phyloP scores from a whole-genome alignment of 495 filamentous ascomycete species.

The Penicillium goetzii region DNA sequence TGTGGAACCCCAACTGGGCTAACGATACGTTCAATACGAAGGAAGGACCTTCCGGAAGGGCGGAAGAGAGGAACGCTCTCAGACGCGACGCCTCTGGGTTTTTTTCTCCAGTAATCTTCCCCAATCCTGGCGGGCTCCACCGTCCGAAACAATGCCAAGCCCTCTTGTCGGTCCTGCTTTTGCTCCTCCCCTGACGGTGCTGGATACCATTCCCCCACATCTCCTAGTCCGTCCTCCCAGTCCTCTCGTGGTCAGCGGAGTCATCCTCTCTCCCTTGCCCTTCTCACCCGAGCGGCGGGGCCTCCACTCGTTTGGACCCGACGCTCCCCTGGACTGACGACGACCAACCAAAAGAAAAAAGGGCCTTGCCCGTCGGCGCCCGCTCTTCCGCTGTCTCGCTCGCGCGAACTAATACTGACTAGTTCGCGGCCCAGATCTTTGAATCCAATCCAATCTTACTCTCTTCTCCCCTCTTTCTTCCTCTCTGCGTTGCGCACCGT shows the following conservation, averaged over 20 bases:
- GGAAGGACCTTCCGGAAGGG: not conserved
- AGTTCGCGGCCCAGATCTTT: not conserved
- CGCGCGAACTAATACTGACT: conserved; percentile 5
- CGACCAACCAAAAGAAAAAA: not conserved
- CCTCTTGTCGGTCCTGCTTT: not conserved
- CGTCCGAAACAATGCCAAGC: conserved; percentile 40
- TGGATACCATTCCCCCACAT: not conserved
- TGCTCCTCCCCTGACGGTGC: conserved; percentile 3
- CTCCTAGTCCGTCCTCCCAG: not conserved
- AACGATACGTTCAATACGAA: conserved; percentile 19
- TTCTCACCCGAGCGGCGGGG: conserved; percentile 8
- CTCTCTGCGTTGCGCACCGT: conserved; percentile 3
- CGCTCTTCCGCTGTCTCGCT: not conserved
- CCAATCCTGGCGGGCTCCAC: conserved; percentile 27
- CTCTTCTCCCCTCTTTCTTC: not conserved
- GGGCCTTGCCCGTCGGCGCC: not conserved
- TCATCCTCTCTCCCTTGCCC: conserved; percentile 13
- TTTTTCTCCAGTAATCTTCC: conserved; percentile 4
- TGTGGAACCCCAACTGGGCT: conserved; percentile 15
- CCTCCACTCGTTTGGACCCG: conserved; percentile 11
- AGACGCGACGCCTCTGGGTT: conserved; percentile 5
- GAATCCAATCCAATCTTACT: conserved; percentile 5
- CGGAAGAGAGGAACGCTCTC: conserved; percentile 12
- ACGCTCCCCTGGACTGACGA: conserved; percentile 4
- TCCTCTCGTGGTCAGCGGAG: conserved; percentile 12